phyloP scores from a whole-genome alignment of 2,329 filamentous ascomycete genomes.

The Alternaria consortialis region DNA sequence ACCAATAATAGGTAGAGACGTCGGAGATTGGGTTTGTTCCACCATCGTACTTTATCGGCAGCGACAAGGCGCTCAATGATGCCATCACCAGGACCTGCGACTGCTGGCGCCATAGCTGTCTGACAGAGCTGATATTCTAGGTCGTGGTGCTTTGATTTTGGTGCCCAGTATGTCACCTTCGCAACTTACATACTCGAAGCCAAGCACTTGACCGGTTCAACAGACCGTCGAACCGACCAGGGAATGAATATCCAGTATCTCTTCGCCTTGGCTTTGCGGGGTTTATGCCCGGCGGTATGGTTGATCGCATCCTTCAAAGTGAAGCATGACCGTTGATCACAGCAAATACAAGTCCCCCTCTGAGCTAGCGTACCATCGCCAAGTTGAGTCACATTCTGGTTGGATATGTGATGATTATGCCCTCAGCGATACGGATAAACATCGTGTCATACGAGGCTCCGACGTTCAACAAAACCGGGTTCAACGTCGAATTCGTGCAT shows the following conservation, averaged over 20 bases:
- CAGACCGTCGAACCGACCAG: background rate
- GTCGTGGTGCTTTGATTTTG: background rate
- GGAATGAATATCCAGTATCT: conserved; percentile 2
- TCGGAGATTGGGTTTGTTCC: conserved; percentile 67
- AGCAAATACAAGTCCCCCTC: background rate
- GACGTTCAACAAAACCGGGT: background rate
- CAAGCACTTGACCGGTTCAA: conserved; percentile 3
- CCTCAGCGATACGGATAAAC: background rate
- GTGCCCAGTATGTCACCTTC: background rate
- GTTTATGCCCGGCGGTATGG: conserved; percentile 6
- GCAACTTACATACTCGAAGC: conserved; percentile 1
- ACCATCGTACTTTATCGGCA: conserved; percentile 60
- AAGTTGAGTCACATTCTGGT: background rate
- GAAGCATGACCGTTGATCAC: conserved; percentile 6
- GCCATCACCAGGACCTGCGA: conserved; percentile 29
- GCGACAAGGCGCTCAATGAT: conserved; percentile 45
- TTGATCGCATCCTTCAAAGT: conserved; percentile 10
- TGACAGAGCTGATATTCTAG: background rate
- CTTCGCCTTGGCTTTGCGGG: conserved; percentile 37
- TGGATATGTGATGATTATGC: background rate
- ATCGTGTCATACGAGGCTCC: background rate
- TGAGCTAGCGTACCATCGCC: background rate
- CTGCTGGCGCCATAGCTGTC: conserved; percentile 33
- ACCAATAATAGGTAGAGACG: conserved; percentile 66
- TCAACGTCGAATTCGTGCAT: background rate